Percentiles rank a stretch among this genome's conserved stretches.
phyloP scores from a whole-genome alignment of 2,329 filamentous ascomycete species.

The Apiospora saccharicola region DNA sequence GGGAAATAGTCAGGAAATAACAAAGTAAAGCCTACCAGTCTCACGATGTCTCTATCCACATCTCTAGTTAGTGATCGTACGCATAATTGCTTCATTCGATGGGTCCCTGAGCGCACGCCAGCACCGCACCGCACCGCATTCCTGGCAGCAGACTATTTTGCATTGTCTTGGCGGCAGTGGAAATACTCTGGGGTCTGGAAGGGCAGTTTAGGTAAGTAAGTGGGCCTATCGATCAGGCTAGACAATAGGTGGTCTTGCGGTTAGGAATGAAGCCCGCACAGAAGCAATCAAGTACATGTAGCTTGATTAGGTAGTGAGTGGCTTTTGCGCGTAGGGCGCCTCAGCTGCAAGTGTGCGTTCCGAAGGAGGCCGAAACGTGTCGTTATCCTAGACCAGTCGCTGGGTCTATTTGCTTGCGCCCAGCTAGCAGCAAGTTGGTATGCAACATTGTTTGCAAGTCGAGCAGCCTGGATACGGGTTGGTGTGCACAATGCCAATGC shows the following conservation, averaged over 20 bases:
- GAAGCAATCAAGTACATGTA: background rate
- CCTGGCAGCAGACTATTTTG: background rate
- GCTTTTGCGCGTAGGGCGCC: background rate
- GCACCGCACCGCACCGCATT: background rate
- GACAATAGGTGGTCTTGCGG: background rate
- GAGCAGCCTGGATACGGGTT: background rate
- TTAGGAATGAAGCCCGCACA: background rate
- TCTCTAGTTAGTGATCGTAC: background rate
- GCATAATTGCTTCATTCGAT: background rate
- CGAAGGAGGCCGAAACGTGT: background rate
- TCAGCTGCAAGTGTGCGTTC: background rate
- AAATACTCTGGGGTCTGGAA: background rate
- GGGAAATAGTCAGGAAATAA: no score
- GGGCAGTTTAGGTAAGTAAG: background rate
- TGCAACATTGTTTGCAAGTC: constrained; percentile 16
- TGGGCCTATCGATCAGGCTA: background rate
- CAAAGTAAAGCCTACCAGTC: background rate
- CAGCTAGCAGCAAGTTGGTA: background rate
- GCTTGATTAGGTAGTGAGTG: background rate
- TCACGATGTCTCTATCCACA: background rate
- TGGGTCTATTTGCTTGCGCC: constrained; percentile 1
- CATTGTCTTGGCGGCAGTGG: constrained; percentile 7
- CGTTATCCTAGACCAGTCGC: background rate
- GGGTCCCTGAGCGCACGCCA: background rate
- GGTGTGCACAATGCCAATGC: constrained; percentile 6